Evolutionary conservation across 306 rosid species (phyloP), one percentile per base, ranked within the genome.

Genomic region (Hippophae gyantsensis): DNA sequence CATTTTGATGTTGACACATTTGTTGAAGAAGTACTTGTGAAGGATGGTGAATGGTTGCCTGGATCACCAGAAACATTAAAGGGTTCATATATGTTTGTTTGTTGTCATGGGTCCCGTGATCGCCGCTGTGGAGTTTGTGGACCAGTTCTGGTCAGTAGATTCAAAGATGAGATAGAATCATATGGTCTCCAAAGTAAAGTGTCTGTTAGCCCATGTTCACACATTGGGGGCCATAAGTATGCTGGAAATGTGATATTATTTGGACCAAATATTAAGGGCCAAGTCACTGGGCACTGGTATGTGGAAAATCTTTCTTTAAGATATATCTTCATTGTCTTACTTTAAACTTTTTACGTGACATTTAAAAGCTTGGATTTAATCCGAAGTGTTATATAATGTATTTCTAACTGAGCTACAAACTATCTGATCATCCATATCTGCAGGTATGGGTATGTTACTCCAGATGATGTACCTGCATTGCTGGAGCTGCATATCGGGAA

Each of bases 11-110:
- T 87, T 55, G 96, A 90, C 8, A 90, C 95, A 23, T 90, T 90
- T 69, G 98, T 87, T 40, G 98, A 90, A 75, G 98, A 90, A 80
- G 98, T 90, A 54, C 94, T 90, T 62, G 98, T 90, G 77, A 90
- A 87, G 75, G 84, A 87, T 61, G 89, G 87, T 51, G 95, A 87
- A 23, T 90, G 98, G 98, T 76, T 70, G 69, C 96, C 96, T 54
- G 95, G 95, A 77, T 79, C 86, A 32, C 98, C 96, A 8, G 98
- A 87, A 75, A 54, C 75, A 6, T 63, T 90, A 65, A 90, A 62
- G 69, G 92, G 83, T 74, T 79, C 89, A 0, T 83, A 78, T 72
- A 58, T 90, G 58, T 90, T 90, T 52, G 96, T 87, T 51, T 90
- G 98, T 77, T 83, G 87, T 43, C 98, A 90, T 71, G 92, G 89